These are phyloP conservation scores for Trichoderma atroviride DNA, from an alignment of 2,329 filamentous ascomycete species.

Conservation along the genomic window DNA sequence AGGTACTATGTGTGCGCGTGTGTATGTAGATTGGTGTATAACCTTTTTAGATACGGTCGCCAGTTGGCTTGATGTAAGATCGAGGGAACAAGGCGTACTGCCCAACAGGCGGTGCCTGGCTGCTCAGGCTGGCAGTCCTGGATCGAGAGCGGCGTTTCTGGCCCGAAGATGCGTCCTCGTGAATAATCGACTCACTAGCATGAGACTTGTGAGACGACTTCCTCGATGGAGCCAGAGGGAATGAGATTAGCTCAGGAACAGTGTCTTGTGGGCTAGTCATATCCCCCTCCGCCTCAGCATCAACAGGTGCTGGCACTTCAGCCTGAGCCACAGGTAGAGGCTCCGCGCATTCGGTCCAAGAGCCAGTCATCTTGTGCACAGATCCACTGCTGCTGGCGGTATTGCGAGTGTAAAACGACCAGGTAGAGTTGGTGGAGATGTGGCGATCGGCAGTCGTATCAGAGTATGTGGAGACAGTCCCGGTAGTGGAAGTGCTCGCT, in stretches of 20 bases:
- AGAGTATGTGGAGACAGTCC: constrained; percentile 53
- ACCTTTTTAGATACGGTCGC: constrained; percentile 38
- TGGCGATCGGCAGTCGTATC: constrained; percentile 55
- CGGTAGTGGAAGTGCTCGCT: constrained; percentile 59
- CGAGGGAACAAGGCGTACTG: constrained; percentile 53
- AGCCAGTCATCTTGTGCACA: constrained; percentile 40
- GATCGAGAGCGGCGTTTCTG: constrained; percentile 45
- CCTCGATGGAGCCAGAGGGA: constrained; percentile 32
- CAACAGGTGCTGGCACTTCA: constrained; percentile 29
- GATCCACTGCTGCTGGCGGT: constrained; percentile 59
- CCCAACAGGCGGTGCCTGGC: constrained; percentile 47
- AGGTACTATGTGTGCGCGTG: neutral
- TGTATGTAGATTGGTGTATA: neutral
- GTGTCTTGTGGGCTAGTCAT: constrained; percentile 35
- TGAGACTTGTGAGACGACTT: constrained; percentile 41
- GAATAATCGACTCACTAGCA: constrained; percentile 43
- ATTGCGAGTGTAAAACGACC: constrained; percentile 57
- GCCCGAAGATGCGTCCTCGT: constrained; percentile 33
- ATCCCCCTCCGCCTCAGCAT: constrained; percentile 28
- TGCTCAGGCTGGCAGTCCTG: constrained; percentile 51
- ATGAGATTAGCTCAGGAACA: constrained; percentile 42
- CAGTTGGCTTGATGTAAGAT: constrained; percentile 37
- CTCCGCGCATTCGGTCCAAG: constrained; percentile 40
- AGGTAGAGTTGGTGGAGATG: constrained; percentile 56
- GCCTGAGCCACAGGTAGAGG: constrained; percentile 36